Base-by-base conservation (phyloP, 495 filamentous ascomycete species). In the Xylaria curta region DNA sequence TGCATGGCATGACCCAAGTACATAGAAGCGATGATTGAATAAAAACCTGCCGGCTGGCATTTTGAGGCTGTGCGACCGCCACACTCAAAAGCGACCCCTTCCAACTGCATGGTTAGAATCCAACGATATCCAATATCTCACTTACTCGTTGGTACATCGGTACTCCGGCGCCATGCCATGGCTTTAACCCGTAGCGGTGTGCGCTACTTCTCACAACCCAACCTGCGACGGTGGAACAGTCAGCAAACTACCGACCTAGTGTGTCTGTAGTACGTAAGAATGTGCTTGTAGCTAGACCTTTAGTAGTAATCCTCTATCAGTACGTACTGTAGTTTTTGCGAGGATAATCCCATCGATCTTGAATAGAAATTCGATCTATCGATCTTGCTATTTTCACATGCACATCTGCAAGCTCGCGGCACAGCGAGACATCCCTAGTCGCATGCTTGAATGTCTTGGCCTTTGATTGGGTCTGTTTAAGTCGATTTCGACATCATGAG, bases 51-150 rank as follows among this genome's bases (percentile, higher is more conserved):
- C 64, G 64, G 64, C 64, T 54, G 65, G 65, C 65, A 67, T 67
- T 67, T 67, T 36, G 65, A 67, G 65, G 65, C 65, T 67, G 49
- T 67, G 65, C 65, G 38, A 10, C 33, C 8, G 47, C 64, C 64
- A 67, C 64, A 54, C 64, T 53, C 8, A 54, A 47, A 15, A 33
- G 17, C 13, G 13, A 15, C 38, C 60, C 62, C 60, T 26, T 9
- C 44, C 15, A 53, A 12, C 28, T 26, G 47, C 64, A 26, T 54
- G 6, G 5, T 33, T 7, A 42, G 31, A 60, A 38, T 4, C 13
- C 31, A n/a, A 36, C 54, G 5, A 9, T 36, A 36, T 36, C 6
- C 36, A 38, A 38, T 38, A 8, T 38, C 36, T 38, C 36, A 38
- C 36, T 38, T 38, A 62, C 59, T 42, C 26, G 12, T 10, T 28